Base-by-base conservation (phyloP, 495 filamentous ascomycete species). In the Aspergillus sclerotioniger region DNA sequence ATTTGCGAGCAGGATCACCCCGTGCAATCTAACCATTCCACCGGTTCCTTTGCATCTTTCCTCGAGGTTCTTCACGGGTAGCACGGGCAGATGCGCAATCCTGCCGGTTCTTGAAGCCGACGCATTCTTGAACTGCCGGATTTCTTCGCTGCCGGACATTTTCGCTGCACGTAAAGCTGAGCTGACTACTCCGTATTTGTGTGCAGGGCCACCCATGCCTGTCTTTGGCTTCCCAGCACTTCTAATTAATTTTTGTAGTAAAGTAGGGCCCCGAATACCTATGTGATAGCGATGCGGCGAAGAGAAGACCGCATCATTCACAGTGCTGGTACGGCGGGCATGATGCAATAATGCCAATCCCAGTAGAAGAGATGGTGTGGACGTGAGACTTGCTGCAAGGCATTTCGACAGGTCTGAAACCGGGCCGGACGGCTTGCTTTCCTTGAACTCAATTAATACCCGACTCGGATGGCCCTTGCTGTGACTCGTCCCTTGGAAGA, bases 311-410 rank as follows among this genome's bases (percentile, higher is more conserved):
- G 25, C 25, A 25, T 25, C 25, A 25, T 3, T 25, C 25, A 5
- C 25, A 25, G n/a, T 5, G 5, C 25, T 25, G 25, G 25, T 25
- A 25, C 25, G 25, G 25, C 25, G 25, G 25, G n/a, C n/a, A 25
- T 25, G 25, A 25, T 25, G 25, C 25, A 25, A 25, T 25, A 5
- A 25, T 25, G 25, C 25, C 25, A 5, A 25, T 25, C 2, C 25
- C 25, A 25, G 25, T 25, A 25, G 25, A 3, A 25, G 25, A 25
- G 25, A 5, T 25, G 25, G 25, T 25, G 31, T 53, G 41, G 51
- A 25, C 10, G 17, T 63, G 60, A 62, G 53, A 65, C 65, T 45
- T 29, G 48, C 62, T 68, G 66, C 66, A 65, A 68, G 60, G 66
- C 56, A 62, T 35, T 52, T 56, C 16, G 54, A 60, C 54, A 53